Evolutionary conservation across 148 eudicot genomes (phyloP).

Genomic region (Nepenthes gracilis): DNA sequence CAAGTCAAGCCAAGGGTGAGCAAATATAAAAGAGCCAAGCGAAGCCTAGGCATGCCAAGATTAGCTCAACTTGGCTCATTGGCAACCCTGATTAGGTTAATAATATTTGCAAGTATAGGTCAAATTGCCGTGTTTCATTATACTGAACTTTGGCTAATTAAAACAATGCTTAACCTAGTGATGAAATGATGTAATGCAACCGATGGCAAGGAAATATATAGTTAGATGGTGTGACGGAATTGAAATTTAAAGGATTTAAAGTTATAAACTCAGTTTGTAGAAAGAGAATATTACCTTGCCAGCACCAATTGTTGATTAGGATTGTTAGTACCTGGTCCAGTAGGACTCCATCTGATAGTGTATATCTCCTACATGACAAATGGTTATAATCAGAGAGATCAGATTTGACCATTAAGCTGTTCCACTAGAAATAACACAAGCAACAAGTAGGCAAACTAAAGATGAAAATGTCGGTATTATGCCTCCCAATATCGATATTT

Average conservation of each 20-base stretch:
- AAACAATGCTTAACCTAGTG: too few relatives aligned
- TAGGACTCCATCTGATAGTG: constrained; percentile 69
- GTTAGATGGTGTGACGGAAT: background rate
- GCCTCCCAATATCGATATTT: too few relatives aligned
- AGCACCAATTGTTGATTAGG: constrained; percentile 54
- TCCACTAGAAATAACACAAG: too few relatives aligned
- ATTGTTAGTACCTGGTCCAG: constrained; percentile 51
- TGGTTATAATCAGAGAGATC: background rate
- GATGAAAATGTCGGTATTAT: too few relatives aligned
- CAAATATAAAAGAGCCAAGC: too few relatives aligned
- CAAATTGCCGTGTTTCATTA: background rate
- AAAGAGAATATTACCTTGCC: constrained; percentile 44
- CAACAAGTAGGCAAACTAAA: too few relatives aligned
- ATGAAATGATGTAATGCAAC: background rate
- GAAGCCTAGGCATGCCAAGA: too few relatives aligned
- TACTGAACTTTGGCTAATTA: background rate
- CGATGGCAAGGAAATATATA: background rate
- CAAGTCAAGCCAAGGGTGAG: too few relatives aligned
- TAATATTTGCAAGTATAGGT: background rate
- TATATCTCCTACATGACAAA: constrained; percentile 38
- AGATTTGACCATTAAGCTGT: too few relatives aligned
- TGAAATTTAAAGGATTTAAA: background rate
- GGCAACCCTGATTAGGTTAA: too few relatives aligned
- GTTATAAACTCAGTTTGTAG: background rate
- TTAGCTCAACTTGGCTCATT: too few relatives aligned